Percentiles rank a stretch among this genome's conserved stretches.
These are phyloP conservation scores for Lecanicillium sp. DNA, from an alignment of 2,329 filamentous ascomycete species.

Conservation along the genomic window DNA sequence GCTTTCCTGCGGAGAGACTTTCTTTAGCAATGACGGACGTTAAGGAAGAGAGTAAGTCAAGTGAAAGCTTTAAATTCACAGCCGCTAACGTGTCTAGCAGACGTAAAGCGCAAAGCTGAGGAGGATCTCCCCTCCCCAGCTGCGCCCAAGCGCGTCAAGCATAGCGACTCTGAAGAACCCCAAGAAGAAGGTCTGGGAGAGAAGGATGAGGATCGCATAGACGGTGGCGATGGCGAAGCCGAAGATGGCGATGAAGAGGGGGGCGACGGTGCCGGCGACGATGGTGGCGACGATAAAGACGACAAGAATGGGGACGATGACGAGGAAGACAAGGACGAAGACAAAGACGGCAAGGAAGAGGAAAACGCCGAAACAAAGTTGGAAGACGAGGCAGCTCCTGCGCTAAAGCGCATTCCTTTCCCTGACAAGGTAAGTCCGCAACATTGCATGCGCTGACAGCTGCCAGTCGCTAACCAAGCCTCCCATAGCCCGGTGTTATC, in stretches of 20 bases:
- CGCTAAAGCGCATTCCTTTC: slow-evolving; percentile 67
- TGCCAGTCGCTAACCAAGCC: slow-evolving; percentile 12
- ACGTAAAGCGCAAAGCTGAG: slow-evolving; percentile 66
- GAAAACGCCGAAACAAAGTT: slow-evolving; percentile 14
- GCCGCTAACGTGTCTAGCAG: slow-evolving; percentile 25
- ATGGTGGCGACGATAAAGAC: not conserved
- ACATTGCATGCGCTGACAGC: not conserved
- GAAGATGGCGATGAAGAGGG: slow-evolving; percentile 5
- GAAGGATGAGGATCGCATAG: slow-evolving; percentile 1
- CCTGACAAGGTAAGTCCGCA: slow-evolving; percentile 70
- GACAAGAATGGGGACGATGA: slow-evolving; percentile 4
- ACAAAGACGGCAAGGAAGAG: slow-evolving; percentile 4
- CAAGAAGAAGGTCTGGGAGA: not conserved
- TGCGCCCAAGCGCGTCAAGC: slow-evolving; percentile 60
- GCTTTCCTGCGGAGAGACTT: not conserved
- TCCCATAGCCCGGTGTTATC: slow-evolving; percentile 67
- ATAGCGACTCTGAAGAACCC: slow-evolving; percentile 29
- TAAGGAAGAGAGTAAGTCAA: slow-evolving; percentile 36
- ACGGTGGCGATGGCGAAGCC: slow-evolving; percentile 1
- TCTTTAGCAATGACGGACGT: slow-evolving; percentile 21
- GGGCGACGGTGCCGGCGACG: slow-evolving; percentile 2
- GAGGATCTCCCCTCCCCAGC: slow-evolving; percentile 58
- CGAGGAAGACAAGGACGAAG: slow-evolving; percentile 1
- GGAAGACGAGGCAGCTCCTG: slow-evolving; percentile 38
- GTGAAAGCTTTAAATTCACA: not conserved